Percentiles rank a stretch among this genome's conserved stretches.
Conservation (phyloP, 108 stramenopile species). For the Fragilaria crotonensis region DNA sequence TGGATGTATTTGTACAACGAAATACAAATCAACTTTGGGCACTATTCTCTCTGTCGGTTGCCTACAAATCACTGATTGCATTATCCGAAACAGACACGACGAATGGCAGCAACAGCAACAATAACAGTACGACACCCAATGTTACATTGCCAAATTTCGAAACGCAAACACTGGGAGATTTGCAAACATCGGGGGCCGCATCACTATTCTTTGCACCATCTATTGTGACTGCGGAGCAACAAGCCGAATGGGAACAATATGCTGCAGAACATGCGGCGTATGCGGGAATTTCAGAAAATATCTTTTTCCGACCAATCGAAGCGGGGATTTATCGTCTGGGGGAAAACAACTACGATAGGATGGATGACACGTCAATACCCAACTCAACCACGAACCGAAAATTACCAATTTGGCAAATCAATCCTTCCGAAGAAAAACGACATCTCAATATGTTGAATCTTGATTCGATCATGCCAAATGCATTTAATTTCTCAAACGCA, state of each 20-base stretch:
- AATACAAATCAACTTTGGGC: background rate
- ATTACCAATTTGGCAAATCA: background rate
- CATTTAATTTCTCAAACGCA: too few species aligned
- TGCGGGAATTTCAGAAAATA: background rate
- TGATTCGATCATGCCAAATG: background rate
- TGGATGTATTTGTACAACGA: background rate
- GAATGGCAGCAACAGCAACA: background rate
- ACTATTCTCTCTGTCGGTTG: background rate
- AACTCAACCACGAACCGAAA: background rate
- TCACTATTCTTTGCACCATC: background rate
- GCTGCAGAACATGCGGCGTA: background rate
- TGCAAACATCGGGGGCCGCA: background rate
- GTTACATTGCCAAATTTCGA: background rate
- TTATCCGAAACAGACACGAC: background rate
- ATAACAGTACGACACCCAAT: background rate
- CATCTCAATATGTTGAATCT: background rate
- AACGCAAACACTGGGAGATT: background rate
- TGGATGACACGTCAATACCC: background rate
- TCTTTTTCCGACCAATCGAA: background rate
- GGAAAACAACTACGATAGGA: background rate
- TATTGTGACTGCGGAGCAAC: background rate
- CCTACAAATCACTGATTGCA: background rate
- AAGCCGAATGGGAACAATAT: background rate
- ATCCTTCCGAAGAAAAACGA: background rate
- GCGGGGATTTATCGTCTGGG: background rate